These are phyloP conservation scores for Pseudogymnoascus sp. DNA, from an alignment of 2,329 filamentous ascomycete species.

Conservation along the genomic window DNA sequence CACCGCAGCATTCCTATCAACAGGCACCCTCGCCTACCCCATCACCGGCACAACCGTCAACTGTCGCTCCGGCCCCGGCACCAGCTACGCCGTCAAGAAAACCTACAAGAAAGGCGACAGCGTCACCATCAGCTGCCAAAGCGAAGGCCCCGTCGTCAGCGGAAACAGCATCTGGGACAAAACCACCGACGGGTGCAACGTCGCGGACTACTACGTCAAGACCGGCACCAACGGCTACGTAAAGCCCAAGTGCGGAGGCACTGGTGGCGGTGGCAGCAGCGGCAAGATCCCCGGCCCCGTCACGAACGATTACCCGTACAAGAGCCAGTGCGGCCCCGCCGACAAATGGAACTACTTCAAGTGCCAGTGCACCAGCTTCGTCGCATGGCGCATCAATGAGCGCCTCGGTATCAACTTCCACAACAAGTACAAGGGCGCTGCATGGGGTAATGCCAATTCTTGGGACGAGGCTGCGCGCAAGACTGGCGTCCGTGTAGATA, in stretches of 20 bases:
- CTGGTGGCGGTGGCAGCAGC: neutral
- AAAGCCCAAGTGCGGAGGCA: neutral
- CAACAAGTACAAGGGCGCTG: constrained; percentile 11
- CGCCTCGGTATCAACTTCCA: constrained; percentile 11
- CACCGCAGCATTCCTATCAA: neutral
- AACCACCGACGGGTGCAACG: constrained; percentile 25
- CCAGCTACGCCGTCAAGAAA: constrained; percentile 17
- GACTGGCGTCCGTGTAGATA: constrained; percentile 11
- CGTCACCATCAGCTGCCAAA: constrained; percentile 13
- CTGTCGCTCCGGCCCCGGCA: constrained; percentile 23
- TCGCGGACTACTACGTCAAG: constrained; percentile 26
- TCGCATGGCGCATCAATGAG: constrained; percentile 14
- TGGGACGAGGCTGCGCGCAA: constrained; percentile 3
- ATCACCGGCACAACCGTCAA: constrained; percentile 13
- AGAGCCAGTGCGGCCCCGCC: neutral
- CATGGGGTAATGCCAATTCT: neutral
- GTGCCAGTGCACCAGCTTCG: constrained; percentile 15
- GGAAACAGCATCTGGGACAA: constrained; percentile 25
- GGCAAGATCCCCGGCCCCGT: neutral
- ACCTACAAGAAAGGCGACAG: constrained; percentile 10
- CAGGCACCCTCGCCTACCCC: neutral
- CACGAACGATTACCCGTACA: neutral
- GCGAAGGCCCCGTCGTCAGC: constrained; percentile 11
- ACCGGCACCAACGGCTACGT: constrained; percentile 17
- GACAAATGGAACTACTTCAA: constrained; percentile 13